phyloP scores from a whole-genome alignment of 176 grass and related monocot genomes.

The Stipa capillata region DNA sequence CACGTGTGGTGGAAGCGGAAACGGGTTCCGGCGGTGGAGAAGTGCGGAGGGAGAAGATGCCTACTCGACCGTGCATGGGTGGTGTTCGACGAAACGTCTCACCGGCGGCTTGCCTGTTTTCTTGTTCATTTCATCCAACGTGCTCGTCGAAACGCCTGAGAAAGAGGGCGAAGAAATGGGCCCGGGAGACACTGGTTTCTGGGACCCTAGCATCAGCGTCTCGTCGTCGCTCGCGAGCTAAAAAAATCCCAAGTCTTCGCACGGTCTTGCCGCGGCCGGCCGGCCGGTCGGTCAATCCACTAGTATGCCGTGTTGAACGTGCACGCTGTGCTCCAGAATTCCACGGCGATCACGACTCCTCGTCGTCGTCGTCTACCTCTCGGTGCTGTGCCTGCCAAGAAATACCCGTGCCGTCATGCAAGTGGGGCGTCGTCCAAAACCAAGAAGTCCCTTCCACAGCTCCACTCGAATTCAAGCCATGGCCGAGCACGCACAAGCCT shows the following conservation, averaged over 20 bases:
- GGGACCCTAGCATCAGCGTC: too few relatives aligned
- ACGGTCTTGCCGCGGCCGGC: too few relatives aligned
- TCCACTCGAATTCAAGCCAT: slow-evolving; percentile 4
- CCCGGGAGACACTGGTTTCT: not conserved
- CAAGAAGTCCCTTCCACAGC: not conserved
- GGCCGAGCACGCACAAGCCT: not conserved
- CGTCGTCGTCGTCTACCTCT: not conserved
- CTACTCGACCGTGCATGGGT: too few relatives aligned
- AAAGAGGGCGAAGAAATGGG: too few relatives aligned
- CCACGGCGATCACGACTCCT: not conserved
- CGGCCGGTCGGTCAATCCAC: too few relatives aligned
- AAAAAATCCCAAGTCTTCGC: too few relatives aligned
- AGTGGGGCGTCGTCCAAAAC: not conserved
- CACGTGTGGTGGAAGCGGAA: too few relatives aligned
- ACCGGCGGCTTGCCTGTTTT: not conserved
- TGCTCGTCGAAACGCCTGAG: too few relatives aligned
- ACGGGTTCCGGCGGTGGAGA: too few relatives aligned
- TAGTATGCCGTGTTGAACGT: not conserved
- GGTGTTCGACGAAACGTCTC: not conserved
- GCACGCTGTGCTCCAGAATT: not conserved
- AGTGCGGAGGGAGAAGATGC: too few relatives aligned
- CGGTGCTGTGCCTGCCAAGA: not conserved
- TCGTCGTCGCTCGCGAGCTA: not conserved
- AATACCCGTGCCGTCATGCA: too few relatives aligned
- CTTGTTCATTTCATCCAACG: too few relatives aligned